phyloP scores from a whole-genome alignment of 2,329 filamentous ascomycete species.

The Phoma sp. region DNA sequence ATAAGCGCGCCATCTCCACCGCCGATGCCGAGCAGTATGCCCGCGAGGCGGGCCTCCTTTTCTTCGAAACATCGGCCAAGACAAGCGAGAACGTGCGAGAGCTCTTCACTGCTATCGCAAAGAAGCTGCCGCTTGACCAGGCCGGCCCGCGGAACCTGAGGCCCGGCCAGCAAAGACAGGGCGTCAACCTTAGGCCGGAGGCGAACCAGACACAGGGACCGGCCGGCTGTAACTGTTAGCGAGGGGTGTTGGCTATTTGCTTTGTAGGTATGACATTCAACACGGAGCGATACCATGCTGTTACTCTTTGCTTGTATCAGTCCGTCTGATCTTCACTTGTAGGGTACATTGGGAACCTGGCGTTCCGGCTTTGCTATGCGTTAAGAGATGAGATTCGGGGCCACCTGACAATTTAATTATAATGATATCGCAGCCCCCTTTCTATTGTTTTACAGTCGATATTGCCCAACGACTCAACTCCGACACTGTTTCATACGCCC shows the following conservation, averaged over 20 bases:
- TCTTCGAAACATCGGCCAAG: slow-evolving; percentile 99
- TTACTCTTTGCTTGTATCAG: slow-evolving; percentile 11
- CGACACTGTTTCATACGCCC: neutral
- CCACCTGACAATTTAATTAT: slow-evolving; percentile 43
- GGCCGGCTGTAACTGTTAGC: slow-evolving; percentile 69
- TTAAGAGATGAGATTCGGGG: slow-evolving; percentile 37
- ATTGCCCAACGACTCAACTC: neutral
- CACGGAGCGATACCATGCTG: slow-evolving; percentile 11
- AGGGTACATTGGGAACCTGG: slow-evolving; percentile 34
- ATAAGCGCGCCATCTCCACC: slow-evolving; percentile 89
- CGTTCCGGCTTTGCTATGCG: slow-evolving; percentile 31
- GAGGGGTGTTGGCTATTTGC: neutral
- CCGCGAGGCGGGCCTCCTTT: slow-evolving; percentile 88
- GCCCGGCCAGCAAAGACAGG: slow-evolving; percentile 61
- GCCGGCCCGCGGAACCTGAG: slow-evolving; percentile 88
- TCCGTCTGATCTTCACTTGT: slow-evolving; percentile 20
- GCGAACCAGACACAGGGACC: slow-evolving; percentile 64
- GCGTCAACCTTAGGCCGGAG: slow-evolving; percentile 71
- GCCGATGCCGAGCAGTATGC: slow-evolving; percentile 96
- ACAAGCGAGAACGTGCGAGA: slow-evolving; percentile 95
- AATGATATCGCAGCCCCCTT: slow-evolving; percentile 24
- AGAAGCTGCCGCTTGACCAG: slow-evolving; percentile 96
- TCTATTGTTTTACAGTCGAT: slow-evolving; percentile 3
- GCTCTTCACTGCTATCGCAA: slow-evolving; percentile 95
- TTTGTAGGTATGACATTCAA: slow-evolving; percentile 16